Evolutionary conservation across 208 protist genomes (phyloP), one percentile per base, ranked within the genome.

Genomic region (Porcisia deanei): DNA sequence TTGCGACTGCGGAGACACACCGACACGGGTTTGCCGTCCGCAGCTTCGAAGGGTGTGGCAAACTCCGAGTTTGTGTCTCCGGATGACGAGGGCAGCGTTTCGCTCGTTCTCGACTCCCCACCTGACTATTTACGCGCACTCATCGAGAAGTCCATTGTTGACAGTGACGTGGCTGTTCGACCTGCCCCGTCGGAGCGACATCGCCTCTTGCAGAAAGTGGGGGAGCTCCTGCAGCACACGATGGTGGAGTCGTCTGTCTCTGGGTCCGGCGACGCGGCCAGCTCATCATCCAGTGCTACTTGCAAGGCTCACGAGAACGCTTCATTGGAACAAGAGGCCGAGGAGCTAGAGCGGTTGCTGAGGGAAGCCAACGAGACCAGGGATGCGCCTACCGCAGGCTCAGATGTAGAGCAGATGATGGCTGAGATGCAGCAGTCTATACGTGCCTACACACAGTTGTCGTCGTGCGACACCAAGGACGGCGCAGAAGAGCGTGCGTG

Each of bases 101-200:
- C 68, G n/a, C 16, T 72, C 18, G 25, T 70, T 45, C 68, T 82
- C 6, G 78, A 82, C 47, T n/a, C 73, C 39, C 78, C 73, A 8
- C 78, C 78, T 3, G 78, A 82, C 7, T 72, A 82, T 57, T 61
- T 82, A 39, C 78, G 78, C 18, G 73, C 55, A 5, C 68, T 82
- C 54, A 77, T 82, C 45, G 68, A 77, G 34, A 68, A 75, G 25
- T 82, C 78, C 10, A 74, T 82, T 14, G 34, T 66, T 16, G 37
- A 34, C 9, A 12, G 30, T 25, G 37, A 53, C 55, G 49, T n/a
- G 6, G 1, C 45, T 1, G 30, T 30, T 8, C 10, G 41, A 34
- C 10, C 57, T 30, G 18, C 47, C 12, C 59, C 75, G 55, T 54
- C 78, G 22, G 60, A 68, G 34, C 72, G 60, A 2, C 66, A 70